Percentiles rank a stretch among this genome's conserved stretches.
These are phyloP conservation scores for Neurospora sp. DNA, from an alignment of 495 filamentous ascomycete species.

Conservation along the genomic window DNA sequence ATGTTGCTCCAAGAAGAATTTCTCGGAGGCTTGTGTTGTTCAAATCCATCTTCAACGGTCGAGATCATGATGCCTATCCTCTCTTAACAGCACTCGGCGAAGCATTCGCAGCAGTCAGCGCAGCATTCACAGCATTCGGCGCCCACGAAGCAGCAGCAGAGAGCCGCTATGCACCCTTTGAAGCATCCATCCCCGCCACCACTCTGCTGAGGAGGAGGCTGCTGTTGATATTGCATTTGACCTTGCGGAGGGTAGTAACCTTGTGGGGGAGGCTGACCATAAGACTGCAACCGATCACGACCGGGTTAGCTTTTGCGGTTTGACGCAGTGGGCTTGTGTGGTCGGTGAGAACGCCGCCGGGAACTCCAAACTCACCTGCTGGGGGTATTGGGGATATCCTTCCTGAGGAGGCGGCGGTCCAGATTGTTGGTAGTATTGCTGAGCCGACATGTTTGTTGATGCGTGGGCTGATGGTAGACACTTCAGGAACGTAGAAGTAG, in stretches of 20 bases:
- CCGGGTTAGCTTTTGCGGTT: neutral
- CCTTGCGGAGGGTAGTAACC: conserved; percentile 22
- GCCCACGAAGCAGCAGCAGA: conserved; percentile 72
- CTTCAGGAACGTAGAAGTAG: neutral
- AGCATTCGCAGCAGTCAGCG: conserved; percentile 59
- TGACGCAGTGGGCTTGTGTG: neutral
- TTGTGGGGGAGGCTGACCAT: conserved; percentile 10
- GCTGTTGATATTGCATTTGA: conserved; percentile 47
- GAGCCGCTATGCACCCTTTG: conserved; percentile 51
- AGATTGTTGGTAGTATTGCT: conserved; percentile 21
- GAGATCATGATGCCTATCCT: neutral
- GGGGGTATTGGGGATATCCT: conserved; percentile 21
- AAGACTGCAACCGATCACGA: conserved; percentile 6
- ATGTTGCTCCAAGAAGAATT: neutral
- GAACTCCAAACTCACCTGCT: conserved; percentile 12
- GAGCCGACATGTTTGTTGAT: conserved; percentile 18
- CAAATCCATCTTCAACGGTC: neutral
- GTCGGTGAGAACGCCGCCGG: neutral
- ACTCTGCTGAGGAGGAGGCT: conserved; percentile 42
- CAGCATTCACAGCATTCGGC: conserved; percentile 74
- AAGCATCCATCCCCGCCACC: conserved; percentile 51
- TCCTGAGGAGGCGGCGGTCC: conserved; percentile 1
- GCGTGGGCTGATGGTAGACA: neutral
- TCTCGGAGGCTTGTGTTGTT: neutral
- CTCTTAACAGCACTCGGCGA: conserved; percentile 40